Evolutionary conservation across 306 rosid genomes (phyloP).

Genomic region (Amphicarpaea edgeworthii): DNA sequence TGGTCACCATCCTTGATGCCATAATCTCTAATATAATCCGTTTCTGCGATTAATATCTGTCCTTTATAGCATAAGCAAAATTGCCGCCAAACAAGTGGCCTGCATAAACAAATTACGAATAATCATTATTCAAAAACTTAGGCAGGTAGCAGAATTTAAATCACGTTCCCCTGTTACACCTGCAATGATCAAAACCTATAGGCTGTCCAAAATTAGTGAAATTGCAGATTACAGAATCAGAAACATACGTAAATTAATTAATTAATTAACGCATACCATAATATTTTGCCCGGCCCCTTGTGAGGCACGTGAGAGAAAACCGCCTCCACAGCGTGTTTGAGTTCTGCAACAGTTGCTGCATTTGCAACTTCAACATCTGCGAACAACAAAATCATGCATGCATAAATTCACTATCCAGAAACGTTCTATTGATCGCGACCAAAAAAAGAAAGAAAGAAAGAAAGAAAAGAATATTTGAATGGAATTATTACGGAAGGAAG

Average conservation of each 20-base stretch:
- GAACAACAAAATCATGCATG: constrained; percentile 41
- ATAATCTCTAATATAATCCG: constrained; percentile 58
- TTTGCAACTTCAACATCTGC: constrained; percentile 73
- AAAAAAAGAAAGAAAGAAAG: neutral
- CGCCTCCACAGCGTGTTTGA: constrained; percentile 73
- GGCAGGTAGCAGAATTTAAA: no score
- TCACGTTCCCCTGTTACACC: no score
- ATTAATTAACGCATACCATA: constrained; percentile 63
- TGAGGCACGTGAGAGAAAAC: constrained; percentile 76
- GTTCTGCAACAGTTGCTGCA: constrained; percentile 72
- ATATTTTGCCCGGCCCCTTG: constrained; percentile 74
- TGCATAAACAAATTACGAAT: constrained; percentile 48
- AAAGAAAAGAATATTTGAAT: neutral
- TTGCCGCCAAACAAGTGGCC: constrained; percentile 90
- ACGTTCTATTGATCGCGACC: neutral
- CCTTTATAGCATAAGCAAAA: constrained; percentile 83
- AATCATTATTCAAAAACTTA: neutral
- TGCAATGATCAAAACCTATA: neutral
- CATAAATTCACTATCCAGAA: constrained; percentile 29
- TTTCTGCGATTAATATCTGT: constrained; percentile 66
- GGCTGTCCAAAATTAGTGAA: neutral
- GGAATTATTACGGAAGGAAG: constrained; percentile 79
- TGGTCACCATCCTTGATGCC: constrained; percentile 87
- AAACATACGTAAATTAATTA: neutral
- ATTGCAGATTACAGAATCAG: neutral